Percentiles rank a stretch among this genome's conserved stretches.
phyloP scores from a whole-genome alignment of 108 stramenopile genomes.

The Fragilaria crotonensis region DNA sequence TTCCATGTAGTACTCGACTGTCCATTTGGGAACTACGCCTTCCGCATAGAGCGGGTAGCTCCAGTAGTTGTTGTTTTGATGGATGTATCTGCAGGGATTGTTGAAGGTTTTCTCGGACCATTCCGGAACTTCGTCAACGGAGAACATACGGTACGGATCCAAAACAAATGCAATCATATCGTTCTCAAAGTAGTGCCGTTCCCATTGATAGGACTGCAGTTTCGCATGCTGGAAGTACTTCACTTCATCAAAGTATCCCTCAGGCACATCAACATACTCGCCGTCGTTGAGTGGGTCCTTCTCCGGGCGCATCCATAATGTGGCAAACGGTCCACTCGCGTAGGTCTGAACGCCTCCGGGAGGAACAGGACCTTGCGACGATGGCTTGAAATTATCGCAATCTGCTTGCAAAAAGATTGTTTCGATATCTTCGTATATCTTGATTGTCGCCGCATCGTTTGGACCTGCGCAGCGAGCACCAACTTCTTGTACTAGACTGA shows the following conservation, averaged over 20 bases:
- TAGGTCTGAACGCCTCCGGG: not conserved
- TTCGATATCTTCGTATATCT: not conserved
- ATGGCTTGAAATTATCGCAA: not conserved
- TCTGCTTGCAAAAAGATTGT: not conserved
- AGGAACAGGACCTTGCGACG: not conserved
- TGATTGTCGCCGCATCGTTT: not conserved
- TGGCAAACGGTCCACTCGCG: not conserved
- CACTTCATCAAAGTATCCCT: not conserved
- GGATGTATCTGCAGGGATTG: not conserved
- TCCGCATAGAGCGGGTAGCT: not conserved
- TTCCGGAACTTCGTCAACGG: not conserved
- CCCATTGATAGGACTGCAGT: not conserved
- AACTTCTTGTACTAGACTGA: not conserved
- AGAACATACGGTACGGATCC: not conserved
- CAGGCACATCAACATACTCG: not conserved
- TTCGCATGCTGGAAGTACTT: not conserved
- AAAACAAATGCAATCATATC: not conserved
- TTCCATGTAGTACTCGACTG: not conserved
- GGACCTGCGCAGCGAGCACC: not conserved
- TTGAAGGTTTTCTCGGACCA: not conserved
- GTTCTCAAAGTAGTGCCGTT: not conserved
- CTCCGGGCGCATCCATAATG: not conserved
- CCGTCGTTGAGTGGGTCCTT: not conserved
- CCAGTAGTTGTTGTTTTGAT: not conserved
- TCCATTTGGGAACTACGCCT: not conserved